A percentile compares a stretch with the other conserved stretches of the same genome.
Evolutionary conservation across 176 grass and related monocot species (phyloP).

Genomic region (Ensete glaucum): DNA sequence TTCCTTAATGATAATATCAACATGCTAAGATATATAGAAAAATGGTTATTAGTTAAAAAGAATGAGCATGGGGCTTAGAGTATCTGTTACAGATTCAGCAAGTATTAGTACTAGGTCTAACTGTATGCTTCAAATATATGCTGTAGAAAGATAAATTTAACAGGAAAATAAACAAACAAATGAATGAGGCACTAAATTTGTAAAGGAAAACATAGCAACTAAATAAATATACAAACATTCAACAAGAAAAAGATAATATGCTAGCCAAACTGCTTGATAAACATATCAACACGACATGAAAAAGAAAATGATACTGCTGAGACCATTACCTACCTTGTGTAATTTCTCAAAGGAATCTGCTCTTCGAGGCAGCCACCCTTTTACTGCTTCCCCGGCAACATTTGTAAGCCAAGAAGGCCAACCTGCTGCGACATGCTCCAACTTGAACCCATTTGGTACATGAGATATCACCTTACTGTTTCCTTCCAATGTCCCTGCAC

Average conservation of each 20-base stretch:
- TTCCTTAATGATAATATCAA: too few relatives aligned
- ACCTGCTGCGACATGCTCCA: conserved; percentile 18
- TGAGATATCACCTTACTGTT: conserved; percentile 29
- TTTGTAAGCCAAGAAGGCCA: conserved; percentile 15
- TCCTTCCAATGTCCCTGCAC: conserved; percentile 12
- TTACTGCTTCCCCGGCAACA: conserved; percentile 15
- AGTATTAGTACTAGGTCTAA: too few relatives aligned
- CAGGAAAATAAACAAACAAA: background rate
- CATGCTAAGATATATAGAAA: too few relatives aligned
- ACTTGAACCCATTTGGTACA: conserved; percentile 18
- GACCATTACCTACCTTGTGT: conserved; percentile 1
- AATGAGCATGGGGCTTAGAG: too few relatives aligned
- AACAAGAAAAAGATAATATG: background rate
- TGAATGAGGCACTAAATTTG: background rate
- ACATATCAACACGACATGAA: background rate
- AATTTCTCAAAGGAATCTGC: conserved; percentile 15
- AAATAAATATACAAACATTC: background rate
- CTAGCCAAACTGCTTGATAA: background rate
- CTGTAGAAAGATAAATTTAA: background rate
- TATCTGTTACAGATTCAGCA: too few relatives aligned
- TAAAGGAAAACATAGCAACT: background rate
- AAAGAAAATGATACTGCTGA: background rate
- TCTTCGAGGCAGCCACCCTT: conserved; percentile 13
- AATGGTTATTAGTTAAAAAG: too few relatives aligned
- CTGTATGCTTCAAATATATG: background rate